Conservation (phyloP, 2,329 filamentous ascomycete species). For the Ceratocystis variospora region DNA sequence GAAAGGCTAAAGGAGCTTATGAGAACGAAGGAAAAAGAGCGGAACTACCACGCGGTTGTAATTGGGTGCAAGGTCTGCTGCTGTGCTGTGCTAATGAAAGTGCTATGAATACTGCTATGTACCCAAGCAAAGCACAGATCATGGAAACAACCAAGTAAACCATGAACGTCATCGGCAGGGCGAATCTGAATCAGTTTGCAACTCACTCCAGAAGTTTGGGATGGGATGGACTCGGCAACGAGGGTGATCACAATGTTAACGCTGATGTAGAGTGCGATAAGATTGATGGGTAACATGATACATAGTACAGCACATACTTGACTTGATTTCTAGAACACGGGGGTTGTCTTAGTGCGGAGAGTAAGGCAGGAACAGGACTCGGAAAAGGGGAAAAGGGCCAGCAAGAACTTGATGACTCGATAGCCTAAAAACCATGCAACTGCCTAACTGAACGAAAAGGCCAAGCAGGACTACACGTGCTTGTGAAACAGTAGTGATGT, state of each 20-base stretch:
- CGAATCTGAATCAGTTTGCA: neutral
- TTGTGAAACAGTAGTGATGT: neutral
- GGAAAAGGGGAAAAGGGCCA: neutral
- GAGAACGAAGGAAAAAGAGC: neutral
- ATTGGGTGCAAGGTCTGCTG: neutral
- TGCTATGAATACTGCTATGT: neutral
- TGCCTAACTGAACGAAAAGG: too few species aligned
- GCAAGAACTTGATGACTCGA: slow-evolving; percentile 1
- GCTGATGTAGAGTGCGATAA: neutral
- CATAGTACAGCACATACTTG: neutral
- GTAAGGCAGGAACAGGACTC: neutral
- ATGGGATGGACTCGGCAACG: too few species aligned
- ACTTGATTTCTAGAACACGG: neutral
- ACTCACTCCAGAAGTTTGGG: neutral
- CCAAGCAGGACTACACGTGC: neutral
- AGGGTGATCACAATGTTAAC: too few species aligned
- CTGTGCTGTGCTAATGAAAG: neutral
- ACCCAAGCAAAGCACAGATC: neutral
- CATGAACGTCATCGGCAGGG: neutral
- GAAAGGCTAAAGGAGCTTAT: neutral
- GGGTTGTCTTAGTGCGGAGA: neutral
- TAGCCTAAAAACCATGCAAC: neutral
- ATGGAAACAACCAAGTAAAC: neutral
- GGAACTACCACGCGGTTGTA: neutral
- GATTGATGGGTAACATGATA: neutral